These are phyloP conservation scores for Solanum gracilifrons DNA, from an alignment of 257 asterid genomes.

Conservation along the genomic window DNA sequence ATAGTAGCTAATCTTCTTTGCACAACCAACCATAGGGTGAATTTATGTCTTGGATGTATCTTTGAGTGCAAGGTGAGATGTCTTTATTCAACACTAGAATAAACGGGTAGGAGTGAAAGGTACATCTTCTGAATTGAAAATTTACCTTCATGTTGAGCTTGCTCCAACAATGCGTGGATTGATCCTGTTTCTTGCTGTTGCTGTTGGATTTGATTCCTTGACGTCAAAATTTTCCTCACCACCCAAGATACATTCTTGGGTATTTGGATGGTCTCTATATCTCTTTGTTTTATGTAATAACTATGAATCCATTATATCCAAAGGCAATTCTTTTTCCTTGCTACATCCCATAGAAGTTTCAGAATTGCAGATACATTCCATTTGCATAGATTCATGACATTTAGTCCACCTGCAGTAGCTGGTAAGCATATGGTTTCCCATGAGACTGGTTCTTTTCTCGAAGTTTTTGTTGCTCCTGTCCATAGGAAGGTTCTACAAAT, in stretches of 20 bases:
- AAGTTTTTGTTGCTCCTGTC: background rate
- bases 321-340: background rate
- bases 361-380: background rate
- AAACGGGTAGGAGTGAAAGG: background rate
- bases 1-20: background rate
- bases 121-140: background rate
- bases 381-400: background rate
- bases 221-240: background rate
- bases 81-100: background rate
- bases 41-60: background rate
- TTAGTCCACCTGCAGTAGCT: background rate
- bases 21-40: background rate
- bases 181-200: too few species aligned
- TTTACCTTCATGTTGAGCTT: background rate
- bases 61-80: background rate
- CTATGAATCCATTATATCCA: background rate
- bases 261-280: background rate
- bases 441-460: background rate
- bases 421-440: background rate
- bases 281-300: background rate
- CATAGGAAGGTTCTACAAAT: background rate
- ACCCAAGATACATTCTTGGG: background rate
- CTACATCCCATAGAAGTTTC: background rate
- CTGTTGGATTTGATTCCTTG: background rate
- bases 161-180: background rate